Base-by-base conservation (phyloP, 1,139 yeast genomes). In the Zygoascus meyerae region DNA sequence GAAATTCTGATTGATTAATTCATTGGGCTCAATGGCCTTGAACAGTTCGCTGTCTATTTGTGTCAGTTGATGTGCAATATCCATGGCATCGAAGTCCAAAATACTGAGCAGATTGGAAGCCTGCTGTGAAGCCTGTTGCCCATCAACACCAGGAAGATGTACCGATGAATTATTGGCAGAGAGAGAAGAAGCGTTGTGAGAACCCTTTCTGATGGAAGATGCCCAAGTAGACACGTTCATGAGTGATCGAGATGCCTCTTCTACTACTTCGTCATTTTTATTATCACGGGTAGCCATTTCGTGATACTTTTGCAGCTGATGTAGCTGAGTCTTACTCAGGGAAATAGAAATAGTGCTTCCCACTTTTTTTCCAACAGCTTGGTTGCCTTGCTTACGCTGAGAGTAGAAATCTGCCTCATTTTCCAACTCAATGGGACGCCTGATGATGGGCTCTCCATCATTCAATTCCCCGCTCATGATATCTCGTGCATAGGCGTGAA, bases 31-130 rank as follows among this genome's bases (percentile, higher is more conserved):
- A 49, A 89, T 78, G 2, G 77, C 65, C 54, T 86, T 71, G 63
- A 84, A 86, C 41, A 89, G 74, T 42, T 73, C 75, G 6, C 86
- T 80, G 65, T 90, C 96, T 56, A 90, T 77, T 34, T 86, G 67
- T 0, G 96, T 86, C 51, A 90, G 70, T 61, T 89, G 97, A 59
- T 83, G 83, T 2, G 97, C 96, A 41, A 86, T 69, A 58, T 87
- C 96, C 52, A 81, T 69, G 0, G 95, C 83, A 60, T 86, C 87
- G 57, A 83, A 75, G 53, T 85, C 92, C 21, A 82, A 68, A 62
- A 56, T 77, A 75, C 51, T 46, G 34, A 58, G 38, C 18, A 17
- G 28, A 16, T 31, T 31, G 17, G 40, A n/a, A 17, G 6, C 14
- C 11, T 36, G 34, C 10, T 14, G 31, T 10, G 32, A 17, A 12